Base-by-base conservation (phyloP, 75 land plant genomes). In the Isoetes taiwanensis region DNA sequence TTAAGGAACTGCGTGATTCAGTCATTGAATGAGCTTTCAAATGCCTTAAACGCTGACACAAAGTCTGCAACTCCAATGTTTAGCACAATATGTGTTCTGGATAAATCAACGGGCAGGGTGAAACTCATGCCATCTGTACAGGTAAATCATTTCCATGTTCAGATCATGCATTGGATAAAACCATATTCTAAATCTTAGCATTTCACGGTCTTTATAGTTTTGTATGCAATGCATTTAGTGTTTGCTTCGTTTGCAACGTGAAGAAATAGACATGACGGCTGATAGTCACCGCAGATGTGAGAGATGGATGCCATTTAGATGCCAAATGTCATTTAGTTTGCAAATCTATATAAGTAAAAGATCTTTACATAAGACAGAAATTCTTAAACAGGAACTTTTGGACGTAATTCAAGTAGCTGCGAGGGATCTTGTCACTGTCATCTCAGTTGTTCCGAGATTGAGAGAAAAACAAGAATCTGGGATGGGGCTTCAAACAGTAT, bases 371-470 rank as follows among this genome's bases (percentile, higher is more conserved):
- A n/a, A n/a, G 50, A 6, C 24, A 43, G 19, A 3, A 5, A 43
- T 28, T 23, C 39, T 37, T 9, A 17, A 34, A 29, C 57, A 67
- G 70, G 70, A 67, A 20, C 27, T 67, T 14, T 41, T 60, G 54
- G 64, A 67, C 32, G 53, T 67, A 29, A 32, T 67, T 23, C 70
- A 67, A 29, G 37, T 27, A 1, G 70, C 54, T 2, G 64, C 70
- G 14, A 67, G 63, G 32, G 70, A 59, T 16, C 40, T 67, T 8
- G 46, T 67, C 9, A 37, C 64, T 16, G 64, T 67, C 16, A 67
- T 67, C 38, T 52, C 64, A 30, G 70, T 67, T 12, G 64, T 67
- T 2, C 70, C 70, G 8, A 38, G 70, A 1, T 52, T 67, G 31
- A 28, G 64, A 34, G 54, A 59, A 20, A 55, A 60, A 37, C 20